phyloP scores from a whole-genome alignment of 345 rosid species.

The Gossypium australe region DNA sequence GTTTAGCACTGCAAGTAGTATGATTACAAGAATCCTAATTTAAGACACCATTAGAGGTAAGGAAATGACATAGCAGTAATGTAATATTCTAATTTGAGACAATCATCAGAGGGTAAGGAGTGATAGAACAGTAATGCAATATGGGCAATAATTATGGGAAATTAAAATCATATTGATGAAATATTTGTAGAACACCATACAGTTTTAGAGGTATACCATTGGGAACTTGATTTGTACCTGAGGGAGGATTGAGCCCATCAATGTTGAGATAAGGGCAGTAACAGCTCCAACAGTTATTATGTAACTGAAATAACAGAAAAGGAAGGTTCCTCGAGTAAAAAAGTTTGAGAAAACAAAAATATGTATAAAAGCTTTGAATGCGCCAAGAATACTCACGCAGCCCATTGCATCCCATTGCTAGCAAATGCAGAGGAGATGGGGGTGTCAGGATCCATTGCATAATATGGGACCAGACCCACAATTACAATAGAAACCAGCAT shows the following conservation, averaged over 20 bases:
- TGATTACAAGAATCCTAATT: background rate
- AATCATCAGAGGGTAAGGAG: background rate
- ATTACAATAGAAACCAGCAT: constrained; percentile 93
- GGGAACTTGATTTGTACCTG: constrained; percentile 46
- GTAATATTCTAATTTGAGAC: background rate
- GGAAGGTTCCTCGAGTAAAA: background rate
- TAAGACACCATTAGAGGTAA: too few species aligned
- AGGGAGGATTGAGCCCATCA: constrained; percentile 95
- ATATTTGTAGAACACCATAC: background rate
- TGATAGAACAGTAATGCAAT: background rate
- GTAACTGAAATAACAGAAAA: constrained; percentile 44
- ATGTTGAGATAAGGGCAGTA: constrained; percentile 89
- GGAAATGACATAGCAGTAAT: too few species aligned
- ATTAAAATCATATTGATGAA: background rate
- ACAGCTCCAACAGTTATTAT: constrained; percentile 82
- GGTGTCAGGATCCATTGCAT: constrained; percentile 94
- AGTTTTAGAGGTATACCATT: background rate
- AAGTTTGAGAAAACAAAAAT: background rate
- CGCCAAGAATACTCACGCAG: constrained; percentile 60
- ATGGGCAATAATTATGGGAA: too few species aligned
- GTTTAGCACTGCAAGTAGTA: background rate
- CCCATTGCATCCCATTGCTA: constrained; percentile 92
- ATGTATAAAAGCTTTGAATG: background rate
- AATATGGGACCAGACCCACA: constrained; percentile 93
- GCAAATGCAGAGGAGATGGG: constrained; percentile 97